Evolutionary conservation across 495 filamentous ascomycete genomes (phyloP).

Genomic region (Amniculicola lignicola): DNA sequence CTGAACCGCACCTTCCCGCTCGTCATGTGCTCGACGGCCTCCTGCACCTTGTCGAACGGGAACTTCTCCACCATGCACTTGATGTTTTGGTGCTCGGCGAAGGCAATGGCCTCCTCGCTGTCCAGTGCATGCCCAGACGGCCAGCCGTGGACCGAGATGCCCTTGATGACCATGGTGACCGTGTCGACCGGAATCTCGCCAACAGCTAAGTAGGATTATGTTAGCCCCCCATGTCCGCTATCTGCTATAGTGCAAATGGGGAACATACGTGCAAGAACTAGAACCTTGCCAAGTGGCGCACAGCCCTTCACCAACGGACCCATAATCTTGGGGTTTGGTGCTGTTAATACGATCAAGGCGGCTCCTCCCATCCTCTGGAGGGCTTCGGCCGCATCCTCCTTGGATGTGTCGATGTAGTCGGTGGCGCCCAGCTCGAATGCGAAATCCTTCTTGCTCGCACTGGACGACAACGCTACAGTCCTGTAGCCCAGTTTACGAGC

Average conservation of each 20-base stretch:
- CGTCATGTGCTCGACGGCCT: constrained; percentile 47
- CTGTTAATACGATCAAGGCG: constrained; percentile 60
- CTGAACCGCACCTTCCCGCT: constrained; percentile 47
- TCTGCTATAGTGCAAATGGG: not conserved
- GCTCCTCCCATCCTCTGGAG: constrained; percentile 61
- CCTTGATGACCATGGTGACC: constrained; percentile 47
- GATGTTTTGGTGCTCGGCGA: constrained; percentile 55
- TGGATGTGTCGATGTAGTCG: constrained; percentile 62
- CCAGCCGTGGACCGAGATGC: constrained; percentile 58
- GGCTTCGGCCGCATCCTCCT: constrained; percentile 49
- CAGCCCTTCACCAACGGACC: constrained; percentile 54
- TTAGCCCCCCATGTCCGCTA: not conserved
- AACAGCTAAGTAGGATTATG: constrained; percentile 36
- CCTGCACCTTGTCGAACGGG: constrained; percentile 54
- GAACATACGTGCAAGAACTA: constrained; percentile 53
- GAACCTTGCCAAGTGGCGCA: constrained; percentile 56
- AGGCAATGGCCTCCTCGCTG: constrained; percentile 62
- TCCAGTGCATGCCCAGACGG: constrained; percentile 62
- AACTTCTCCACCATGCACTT: constrained; percentile 64
- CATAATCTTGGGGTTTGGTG: constrained; percentile 56
- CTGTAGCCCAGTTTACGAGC: constrained; percentile 63
- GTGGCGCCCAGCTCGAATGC: constrained; percentile 62
- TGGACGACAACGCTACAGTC: constrained; percentile 59
- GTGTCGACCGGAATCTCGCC: constrained; percentile 56
- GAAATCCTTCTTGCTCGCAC: constrained; percentile 56